phyloP scores from a whole-genome alignment of 768 basidiomycete species.

The Cyclocybe aegerita region DNA sequence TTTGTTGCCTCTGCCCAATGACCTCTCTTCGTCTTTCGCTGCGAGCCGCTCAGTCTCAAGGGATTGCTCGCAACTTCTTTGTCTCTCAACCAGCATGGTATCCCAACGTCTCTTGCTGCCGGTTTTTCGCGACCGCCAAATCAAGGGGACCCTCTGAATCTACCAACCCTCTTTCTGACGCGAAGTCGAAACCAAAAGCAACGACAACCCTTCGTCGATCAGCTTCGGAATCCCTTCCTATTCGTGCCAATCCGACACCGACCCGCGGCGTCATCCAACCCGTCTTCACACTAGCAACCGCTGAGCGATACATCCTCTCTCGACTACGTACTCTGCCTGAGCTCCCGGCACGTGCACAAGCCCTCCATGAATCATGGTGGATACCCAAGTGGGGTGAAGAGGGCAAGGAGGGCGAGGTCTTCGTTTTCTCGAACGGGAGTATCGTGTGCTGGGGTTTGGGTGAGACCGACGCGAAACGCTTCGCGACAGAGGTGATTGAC shows the following conservation, averaged over 20 bases:
- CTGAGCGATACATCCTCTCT: slow-evolving; percentile 76
- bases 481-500: slow-evolving; percentile 61
- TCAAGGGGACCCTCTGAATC: slow-evolving; percentile 1
- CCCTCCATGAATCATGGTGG: slow-evolving; percentile 80
- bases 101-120: neutral
- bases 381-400: slow-evolving; percentile 64
- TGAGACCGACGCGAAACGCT: slow-evolving; percentile 70
- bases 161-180: slow-evolving; percentile 26
- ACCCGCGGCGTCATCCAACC: slow-evolving; percentile 78
- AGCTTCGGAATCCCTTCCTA: slow-evolving; percentile 82
- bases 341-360: slow-evolving; percentile 53
- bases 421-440: slow-evolving; percentile 85
- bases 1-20: neutral
- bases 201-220: slow-evolving; percentile 79
- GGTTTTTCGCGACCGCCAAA: too few relatives aligned
- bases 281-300: slow-evolving; percentile 83
- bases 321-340: slow-evolving; percentile 52
- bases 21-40: too few relatives aligned
- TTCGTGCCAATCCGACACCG: slow-evolving; percentile 83
- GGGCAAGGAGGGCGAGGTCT: slow-evolving; percentile 74
- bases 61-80: neutral
- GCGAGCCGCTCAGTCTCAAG: too few relatives aligned
- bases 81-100: neutral
- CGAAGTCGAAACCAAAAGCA: slow-evolving; percentile 77
- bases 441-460: slow-evolving; percentile 90